phyloP scores from a whole-genome alignment of 331 rosid genomes.

The Cydonia oblonga region DNA sequence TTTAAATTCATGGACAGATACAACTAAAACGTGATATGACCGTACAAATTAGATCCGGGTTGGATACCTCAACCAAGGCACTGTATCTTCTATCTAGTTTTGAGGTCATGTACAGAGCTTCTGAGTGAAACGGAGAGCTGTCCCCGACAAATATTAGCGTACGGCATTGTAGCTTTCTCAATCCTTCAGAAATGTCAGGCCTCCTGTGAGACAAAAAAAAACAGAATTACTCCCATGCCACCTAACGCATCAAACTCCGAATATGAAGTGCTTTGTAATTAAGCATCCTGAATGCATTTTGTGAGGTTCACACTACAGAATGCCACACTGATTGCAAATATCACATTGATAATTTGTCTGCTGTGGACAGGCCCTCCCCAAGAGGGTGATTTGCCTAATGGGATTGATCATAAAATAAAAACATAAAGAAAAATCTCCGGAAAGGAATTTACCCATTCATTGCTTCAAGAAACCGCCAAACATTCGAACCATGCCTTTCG shows the following conservation, averaged over 20 bases:
- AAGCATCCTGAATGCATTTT: neutral
- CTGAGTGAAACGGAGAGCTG: slow-evolving; percentile 67
- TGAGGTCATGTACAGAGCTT: slow-evolving; percentile 77
- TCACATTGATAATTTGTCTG: neutral
- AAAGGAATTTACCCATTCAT: slow-evolving; percentile 57
- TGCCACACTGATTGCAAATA: neutral
- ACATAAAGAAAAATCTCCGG: neutral
- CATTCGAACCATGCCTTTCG: slow-evolving; percentile 69
- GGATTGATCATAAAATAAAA: neutral
- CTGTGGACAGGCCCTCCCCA: neutral
- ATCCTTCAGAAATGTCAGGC: slow-evolving; percentile 56
- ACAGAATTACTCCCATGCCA: neutral
- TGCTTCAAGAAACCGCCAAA: slow-evolving; percentile 94
- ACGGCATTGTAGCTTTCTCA: slow-evolving; percentile 74
- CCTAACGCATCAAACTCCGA: neutral
- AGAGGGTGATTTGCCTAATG: neutral
- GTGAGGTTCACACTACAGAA: neutral
- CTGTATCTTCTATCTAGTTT: slow-evolving; percentile 74
- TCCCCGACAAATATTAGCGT: slow-evolving; percentile 88
- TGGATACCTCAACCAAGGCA: slow-evolving; percentile 82
- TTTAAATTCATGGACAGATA: neutral
- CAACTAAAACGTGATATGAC: neutral
- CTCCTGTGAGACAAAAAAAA: slow-evolving; percentile 45
- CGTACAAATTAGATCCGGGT: neutral
- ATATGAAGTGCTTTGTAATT: neutral